Conservation (phyloP, 2,329 filamentous ascomycete species). For the Penicillium paneum region DNA sequence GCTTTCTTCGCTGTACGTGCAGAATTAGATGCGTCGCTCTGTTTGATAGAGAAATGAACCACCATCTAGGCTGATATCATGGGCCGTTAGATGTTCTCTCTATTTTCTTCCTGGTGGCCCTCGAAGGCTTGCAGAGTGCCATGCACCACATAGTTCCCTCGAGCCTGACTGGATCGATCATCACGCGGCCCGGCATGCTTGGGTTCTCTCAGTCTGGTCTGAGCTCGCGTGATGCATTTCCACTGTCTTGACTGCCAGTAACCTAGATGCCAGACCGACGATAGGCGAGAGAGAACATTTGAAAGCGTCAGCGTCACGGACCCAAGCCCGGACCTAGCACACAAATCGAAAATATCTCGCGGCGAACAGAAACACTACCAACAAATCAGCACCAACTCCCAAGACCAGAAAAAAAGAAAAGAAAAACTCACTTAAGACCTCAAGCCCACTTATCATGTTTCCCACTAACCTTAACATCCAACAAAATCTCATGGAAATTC, state of each 20-base stretch:
- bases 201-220: neutral
- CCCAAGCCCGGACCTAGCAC: neutral
- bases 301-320: neutral
- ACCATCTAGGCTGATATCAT: neutral
- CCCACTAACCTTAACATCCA: constrained; percentile 84
- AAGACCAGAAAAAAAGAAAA: neutral
- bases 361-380: neutral
- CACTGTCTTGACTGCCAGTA: neutral
- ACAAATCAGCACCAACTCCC: neutral
- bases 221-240: neutral
- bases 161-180: neutral
- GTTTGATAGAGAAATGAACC: neutral
- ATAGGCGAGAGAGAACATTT: neutral
- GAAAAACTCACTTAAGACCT: constrained; percentile 10
- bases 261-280: neutral
- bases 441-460: constrained; percentile 81
- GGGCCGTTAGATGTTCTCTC: neutral
- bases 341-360: neutral
- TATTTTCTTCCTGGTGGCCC: neutral
- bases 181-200: neutral
- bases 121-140: neutral
- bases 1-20: neutral
- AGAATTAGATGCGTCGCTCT: neutral
- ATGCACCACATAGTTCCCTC: neutral
- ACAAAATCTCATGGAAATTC: constrained; percentile 79